Evolutionary conservation across 2,329 filamentous ascomycete species (phyloP).

Genomic region (Claviceps pazoutovae): DNA sequence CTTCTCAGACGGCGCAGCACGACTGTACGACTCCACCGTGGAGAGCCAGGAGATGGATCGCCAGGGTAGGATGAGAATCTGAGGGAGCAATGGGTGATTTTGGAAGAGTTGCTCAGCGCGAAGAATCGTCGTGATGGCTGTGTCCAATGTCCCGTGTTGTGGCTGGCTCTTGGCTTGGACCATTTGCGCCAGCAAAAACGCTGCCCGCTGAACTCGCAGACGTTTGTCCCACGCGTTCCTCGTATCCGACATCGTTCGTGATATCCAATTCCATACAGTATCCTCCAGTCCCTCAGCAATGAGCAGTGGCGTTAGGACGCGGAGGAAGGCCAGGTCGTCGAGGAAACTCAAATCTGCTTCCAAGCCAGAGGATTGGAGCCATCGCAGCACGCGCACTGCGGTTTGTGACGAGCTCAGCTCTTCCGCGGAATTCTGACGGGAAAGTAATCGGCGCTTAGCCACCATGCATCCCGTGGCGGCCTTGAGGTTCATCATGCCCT

Average conservation of each 20-base stretch:
- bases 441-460: slow-evolving; percentile 30
- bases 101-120: slow-evolving; percentile 30
- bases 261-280: slow-evolving; percentile 39
- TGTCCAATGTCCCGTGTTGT: slow-evolving; percentile 30
- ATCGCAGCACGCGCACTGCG: slow-evolving; percentile 34
- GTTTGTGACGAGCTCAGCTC: slow-evolving; percentile 29
- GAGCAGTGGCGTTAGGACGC: slow-evolving; percentile 33
- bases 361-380: slow-evolving; percentile 37
- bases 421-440: slow-evolving; percentile 9
- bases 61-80: slow-evolving; percentile 31
- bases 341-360: slow-evolving; percentile 34
- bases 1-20: slow-evolving; percentile 28
- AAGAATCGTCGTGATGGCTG: slow-evolving; percentile 33
- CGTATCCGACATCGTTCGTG: slow-evolving; percentile 21
- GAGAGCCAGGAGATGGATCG: slow-evolving; percentile 34
- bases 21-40: slow-evolving; percentile 34
- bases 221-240: slow-evolving; percentile 10
- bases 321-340: slow-evolving; percentile 22
- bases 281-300: slow-evolving; percentile 38
- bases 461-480: slow-evolving; percentile 40
- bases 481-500: slow-evolving; percentile 40
- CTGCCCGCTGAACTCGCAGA: slow-evolving; percentile 15
- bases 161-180: slow-evolving; percentile 28
- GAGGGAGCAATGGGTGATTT: slow-evolving; percentile 19
- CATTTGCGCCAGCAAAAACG: slow-evolving; percentile 24